Base-by-base conservation (phyloP, 2,329 filamentous ascomycete species). In the Colletotrichum costaricense region DNA sequence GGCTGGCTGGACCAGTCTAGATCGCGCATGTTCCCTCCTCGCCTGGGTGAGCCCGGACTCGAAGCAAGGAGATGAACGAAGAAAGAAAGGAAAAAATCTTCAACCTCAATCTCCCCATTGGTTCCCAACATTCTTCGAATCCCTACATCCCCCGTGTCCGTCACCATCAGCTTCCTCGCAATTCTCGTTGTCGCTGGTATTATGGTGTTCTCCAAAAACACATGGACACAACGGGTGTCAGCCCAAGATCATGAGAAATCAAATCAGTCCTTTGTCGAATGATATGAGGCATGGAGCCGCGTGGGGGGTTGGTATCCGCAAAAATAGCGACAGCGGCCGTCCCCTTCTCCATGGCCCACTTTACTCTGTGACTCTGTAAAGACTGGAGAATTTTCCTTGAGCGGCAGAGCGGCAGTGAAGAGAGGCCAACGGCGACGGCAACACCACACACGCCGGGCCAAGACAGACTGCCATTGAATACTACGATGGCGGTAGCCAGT, bases 281-380 rank as follows among this genome's bases (percentile, higher is more conserved):
- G 56, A 62, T 55, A 30, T 67, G 56, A 72, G 30, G 59, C 69
- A 64, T 64, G 54, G 52, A 68, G 42, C 66, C 59, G 70, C 70
- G 66, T 69, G 70, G 66, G 69, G 59, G 69, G 66, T 52, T 63
- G 54, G 52, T 68, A 58, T 63, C 64, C 49, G 64, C 69, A 58
- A 72, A 68, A 72, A 63, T 63, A 63, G 64, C 28, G 30, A 69
- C 63, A 28, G 65, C 57, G 33, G 69, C 57, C 57, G 69, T 72
- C 69, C 42, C 58, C 69, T 68, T 68, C 64, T 69, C 65, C 65
- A 38, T 54, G 28, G 38, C 63, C 69, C 69, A 72, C 69, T 42
- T 56, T 35, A 42, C 38, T 42, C 6, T 42, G 38, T 42, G 38
- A 42, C 16, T 42, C 38, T 42, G 11, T 38, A 5, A 14, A 38